Base-by-base conservation (phyloP, 1,284 basidiomycete genomes). In the Irpex sp. region DNA sequence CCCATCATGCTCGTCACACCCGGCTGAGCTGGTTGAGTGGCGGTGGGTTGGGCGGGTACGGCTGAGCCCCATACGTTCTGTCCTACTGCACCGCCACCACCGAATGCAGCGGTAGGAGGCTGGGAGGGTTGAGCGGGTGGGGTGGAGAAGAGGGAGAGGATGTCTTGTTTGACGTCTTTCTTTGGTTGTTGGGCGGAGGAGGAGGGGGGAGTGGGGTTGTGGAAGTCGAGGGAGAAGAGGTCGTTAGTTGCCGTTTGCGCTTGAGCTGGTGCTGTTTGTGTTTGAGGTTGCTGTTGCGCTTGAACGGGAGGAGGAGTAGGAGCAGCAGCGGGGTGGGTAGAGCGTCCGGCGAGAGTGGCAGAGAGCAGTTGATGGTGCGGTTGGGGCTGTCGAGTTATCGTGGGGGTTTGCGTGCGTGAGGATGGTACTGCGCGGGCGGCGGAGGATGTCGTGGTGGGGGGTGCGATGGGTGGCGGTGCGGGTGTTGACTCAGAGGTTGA, bases 141-240 rank as follows among this genome's bases (percentile, higher is more conserved):
- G 5, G 83, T 69, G n/a, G 89, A 85, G 72, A 94, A 96, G 54
- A 96, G 83, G 0, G 92, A 94, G 47, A 97, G 80, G 68, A 97
- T 96, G 68, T 96, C 91, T 64, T 93, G 85, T 71, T 95, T 95
- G 61, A 89, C 82, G 70, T 92, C 88, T 69, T 91, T 90, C 71
- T 81, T 83, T 0, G 82, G 79, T 21, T 75, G 64, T 6, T 75
- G 63, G 5, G 74, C 59, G 31, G 31, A 33, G 31, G 31, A 33
- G 31, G 31, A 33, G 5, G 69, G 58, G 3, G 72, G 69, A 26
- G 76, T 70, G 2, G 78, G 69, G 15, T 79, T 66, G 67, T 89
- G 87, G 78, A 95, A 95, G 75, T 96, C 94, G 57, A 96, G 86
- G 39, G 90, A 87, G 72, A 96, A 95, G 2, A 97, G 78, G 65